A percentile compares a stretch with the other conserved stretches of the same genome.
Conservation (phyloP, 2,329 filamentous ascomycete genomes). For the Alternaria sp. region DNA sequence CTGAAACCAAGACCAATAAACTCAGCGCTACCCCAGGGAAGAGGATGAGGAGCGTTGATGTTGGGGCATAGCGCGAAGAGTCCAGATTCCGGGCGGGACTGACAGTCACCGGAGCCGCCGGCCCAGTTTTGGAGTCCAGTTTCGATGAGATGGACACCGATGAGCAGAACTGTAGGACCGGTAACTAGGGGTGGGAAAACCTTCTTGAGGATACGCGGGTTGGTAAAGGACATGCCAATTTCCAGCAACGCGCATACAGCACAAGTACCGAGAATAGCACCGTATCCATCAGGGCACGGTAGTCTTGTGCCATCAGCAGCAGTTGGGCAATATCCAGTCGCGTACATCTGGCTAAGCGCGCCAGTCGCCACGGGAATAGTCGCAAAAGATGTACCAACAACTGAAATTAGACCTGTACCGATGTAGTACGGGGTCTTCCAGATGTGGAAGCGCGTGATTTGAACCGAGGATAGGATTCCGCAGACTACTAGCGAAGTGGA, state of each 20-base stretch:
- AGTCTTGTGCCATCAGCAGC: conserved; percentile 70
- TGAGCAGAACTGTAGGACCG: conserved; percentile 72
- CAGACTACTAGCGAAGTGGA: conserved; percentile 82
- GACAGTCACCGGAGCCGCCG: conserved; percentile 71
- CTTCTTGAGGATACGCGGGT: conserved; percentile 71
- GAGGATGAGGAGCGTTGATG: conserved; percentile 72
- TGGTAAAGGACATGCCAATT: conserved; percentile 77
- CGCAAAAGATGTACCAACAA: conserved; percentile 80
- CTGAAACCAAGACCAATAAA: conserved; percentile 82
- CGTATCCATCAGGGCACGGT: conserved; percentile 79
- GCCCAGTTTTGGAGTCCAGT: conserved; percentile 81
- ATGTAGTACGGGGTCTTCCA: conserved; percentile 70
- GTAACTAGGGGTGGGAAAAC: conserved; percentile 82
- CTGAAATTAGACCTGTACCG: conserved; percentile 79
- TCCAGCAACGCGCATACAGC: conserved; percentile 65
- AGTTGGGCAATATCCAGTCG: conserved; percentile 71
- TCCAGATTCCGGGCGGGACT: conserved; percentile 54
- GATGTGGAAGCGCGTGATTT: conserved; percentile 79
- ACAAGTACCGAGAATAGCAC: conserved; percentile 74
- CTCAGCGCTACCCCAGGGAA: conserved; percentile 80
- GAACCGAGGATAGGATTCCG: conserved; percentile 75
- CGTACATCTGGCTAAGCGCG: conserved; percentile 79
- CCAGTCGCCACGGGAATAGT: conserved; percentile 78
- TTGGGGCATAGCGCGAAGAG: conserved; percentile 68
- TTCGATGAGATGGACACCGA: conserved; percentile 76